Evolutionary conservation across 345 rosid species (phyloP).

Genomic region (Streptanthus diversifolius): DNA sequence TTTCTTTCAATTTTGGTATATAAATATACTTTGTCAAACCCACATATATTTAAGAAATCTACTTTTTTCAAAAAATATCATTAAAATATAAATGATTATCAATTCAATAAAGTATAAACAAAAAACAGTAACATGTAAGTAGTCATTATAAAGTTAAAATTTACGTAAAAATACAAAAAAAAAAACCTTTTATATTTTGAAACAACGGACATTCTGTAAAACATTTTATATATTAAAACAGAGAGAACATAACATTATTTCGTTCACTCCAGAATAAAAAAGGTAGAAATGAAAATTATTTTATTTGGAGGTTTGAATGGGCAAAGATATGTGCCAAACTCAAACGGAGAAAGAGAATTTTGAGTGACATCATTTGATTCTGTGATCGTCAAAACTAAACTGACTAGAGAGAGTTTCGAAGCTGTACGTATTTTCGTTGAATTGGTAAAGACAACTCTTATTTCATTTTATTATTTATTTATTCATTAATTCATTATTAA

Average conservation of each 20-base stretch:
- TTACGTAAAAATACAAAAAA: too few species aligned
- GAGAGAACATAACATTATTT: neutral
- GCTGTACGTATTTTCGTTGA: slow-evolving; percentile 32
- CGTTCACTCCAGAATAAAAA: neutral
- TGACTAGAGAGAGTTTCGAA: slow-evolving; percentile 29
- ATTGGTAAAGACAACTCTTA: slow-evolving; percentile 29
- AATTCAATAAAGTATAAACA: too few species aligned
- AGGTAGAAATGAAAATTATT: neutral
- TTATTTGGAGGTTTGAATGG: slow-evolving; percentile 26
- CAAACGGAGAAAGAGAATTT: slow-evolving; percentile 14
- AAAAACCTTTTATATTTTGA: too few species aligned
- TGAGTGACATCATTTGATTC: slow-evolving; percentile 38
- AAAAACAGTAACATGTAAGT: too few species aligned
- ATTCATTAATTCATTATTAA: neutral
- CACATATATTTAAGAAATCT: too few species aligned
- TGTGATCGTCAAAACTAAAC: slow-evolving; percentile 32
- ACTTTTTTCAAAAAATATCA: too few species aligned
- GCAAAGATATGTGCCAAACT: slow-evolving; percentile 31
- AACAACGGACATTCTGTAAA: too few species aligned
- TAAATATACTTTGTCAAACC: too few species aligned
- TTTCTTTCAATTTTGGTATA: too few species aligned
- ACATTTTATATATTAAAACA: too few species aligned
- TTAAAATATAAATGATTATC: too few species aligned
- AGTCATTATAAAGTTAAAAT: too few species aligned
- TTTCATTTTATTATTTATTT: slow-evolving; percentile 1